A percentile compares a stretch with the other conserved stretches of the same genome.
Conservation (phyloP, 2,329 filamentous ascomycete species). For the Claviceps digitariae region DNA sequence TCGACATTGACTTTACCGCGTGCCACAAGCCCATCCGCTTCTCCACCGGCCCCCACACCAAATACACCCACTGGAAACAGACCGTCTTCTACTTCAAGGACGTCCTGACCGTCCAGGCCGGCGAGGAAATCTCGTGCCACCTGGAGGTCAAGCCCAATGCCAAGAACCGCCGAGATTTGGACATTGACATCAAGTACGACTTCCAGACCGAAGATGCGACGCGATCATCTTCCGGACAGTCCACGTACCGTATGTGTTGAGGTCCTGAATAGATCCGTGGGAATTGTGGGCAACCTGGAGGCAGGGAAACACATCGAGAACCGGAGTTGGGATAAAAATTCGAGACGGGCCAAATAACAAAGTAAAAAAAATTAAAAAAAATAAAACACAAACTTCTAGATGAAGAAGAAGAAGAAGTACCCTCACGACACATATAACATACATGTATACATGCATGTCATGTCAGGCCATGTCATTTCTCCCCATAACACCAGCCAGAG, state of each 20-base stretch:
- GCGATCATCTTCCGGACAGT: conserved; percentile 53
- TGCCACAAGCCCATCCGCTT: conserved; percentile 98
- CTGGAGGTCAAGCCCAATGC: conserved; percentile 79
- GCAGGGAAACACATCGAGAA: not conserved
- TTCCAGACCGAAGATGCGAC: conserved; percentile 63
- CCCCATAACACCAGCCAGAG: too few relatives aligned
- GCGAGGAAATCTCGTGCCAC: conserved; percentile 61
- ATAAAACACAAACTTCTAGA: not conserved
- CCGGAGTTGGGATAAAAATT: not conserved
- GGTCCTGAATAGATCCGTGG: not conserved
- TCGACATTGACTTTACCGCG: conserved; percentile 95
- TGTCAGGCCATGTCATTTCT: too few relatives aligned
- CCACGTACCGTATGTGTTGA: conserved; percentile 70
- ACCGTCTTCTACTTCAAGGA: conserved; percentile 97
- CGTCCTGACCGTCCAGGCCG: conserved; percentile 79
- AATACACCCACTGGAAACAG: conserved; percentile 99
- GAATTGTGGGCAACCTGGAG: too few relatives aligned
- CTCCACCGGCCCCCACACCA: conserved; percentile 93
- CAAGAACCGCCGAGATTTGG: conserved; percentile 88
- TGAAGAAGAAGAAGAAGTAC: not conserved
- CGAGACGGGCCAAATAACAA: not conserved
- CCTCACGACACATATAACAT: too few relatives aligned
- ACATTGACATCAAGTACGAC: conserved; percentile 76
- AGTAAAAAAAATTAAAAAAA: not conserved
- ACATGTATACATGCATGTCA: too few relatives aligned